Conservation (phyloP, 129 eudicot species). For the Tagetes erecta region DNA sequence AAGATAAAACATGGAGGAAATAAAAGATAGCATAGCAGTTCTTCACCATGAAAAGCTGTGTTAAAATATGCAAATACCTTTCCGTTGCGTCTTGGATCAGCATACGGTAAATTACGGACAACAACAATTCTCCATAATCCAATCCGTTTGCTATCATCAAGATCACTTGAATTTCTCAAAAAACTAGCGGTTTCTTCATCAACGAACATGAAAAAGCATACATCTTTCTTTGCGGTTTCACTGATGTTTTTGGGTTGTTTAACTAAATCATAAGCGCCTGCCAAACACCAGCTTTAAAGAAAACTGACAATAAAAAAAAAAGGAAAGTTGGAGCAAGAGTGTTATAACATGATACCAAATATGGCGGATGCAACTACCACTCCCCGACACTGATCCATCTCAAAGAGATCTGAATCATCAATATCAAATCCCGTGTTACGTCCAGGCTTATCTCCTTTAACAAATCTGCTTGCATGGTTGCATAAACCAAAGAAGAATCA, state of each 20-base stretch:
- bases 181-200: conserved; percentile 82
- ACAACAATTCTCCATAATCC: conserved; percentile 88
- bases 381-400: conserved; percentile 81
- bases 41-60: background rate
- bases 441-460: conserved; percentile 79
- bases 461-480: conserved; percentile 54
- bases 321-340: conserved; percentile 6
- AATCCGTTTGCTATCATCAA: conserved; percentile 57
- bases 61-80: conserved; percentile 48
- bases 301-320: background rate
- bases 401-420: conserved; percentile 80
- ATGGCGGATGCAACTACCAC: conserved; percentile 97
- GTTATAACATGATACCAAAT: conserved; percentile 62
- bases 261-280: conserved; percentile 87
- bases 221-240: conserved; percentile 65
- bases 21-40: background rate
- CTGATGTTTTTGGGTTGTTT: conserved; percentile 84
- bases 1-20: background rate
- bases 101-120: conserved; percentile 80
- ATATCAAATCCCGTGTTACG: conserved; percentile 81
- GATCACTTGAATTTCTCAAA: conserved; percentile 55
- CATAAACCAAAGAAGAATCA: conserved; percentile 14
- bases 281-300: background rate
- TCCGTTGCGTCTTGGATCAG: conserved; percentile 92
- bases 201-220: conserved; percentile 84